phyloP scores from a whole-genome alignment of 352 stramenopile species.

The Poterioochromonas sp. region DNA sequence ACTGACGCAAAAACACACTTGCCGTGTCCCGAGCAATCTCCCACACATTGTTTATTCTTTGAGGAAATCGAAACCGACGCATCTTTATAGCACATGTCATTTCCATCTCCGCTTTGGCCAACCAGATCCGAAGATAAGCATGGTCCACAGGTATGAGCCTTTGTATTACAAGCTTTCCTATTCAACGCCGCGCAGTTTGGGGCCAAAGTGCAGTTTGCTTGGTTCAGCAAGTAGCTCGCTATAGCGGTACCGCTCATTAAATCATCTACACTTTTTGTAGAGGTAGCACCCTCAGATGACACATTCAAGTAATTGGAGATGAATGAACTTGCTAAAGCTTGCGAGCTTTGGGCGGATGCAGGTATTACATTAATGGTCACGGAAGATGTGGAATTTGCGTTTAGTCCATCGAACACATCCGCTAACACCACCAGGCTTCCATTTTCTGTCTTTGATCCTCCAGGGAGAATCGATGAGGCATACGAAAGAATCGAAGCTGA shows the following conservation, averaged over 20 bases:
- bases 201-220: conserved; percentile 24
- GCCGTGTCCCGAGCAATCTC: background rate
- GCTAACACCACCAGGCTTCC: background rate
- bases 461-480: background rate
- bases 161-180: background rate
- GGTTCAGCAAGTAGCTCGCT: conserved; percentile 3
- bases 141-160: conserved; percentile 17
- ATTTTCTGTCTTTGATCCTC: background rate
- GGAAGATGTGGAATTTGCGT: background rate
- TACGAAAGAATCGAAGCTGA: background rate
- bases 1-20: background rate
- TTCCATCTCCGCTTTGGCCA: background rate
- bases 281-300: too few relatives aligned
- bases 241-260: background rate
- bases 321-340: background rate
- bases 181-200: conserved; percentile 1
- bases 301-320: background rate
- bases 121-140: conserved; percentile 9
- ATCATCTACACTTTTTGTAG: background rate
- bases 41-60: background rate
- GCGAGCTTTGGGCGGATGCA: background rate
- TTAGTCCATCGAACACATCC: background rate
- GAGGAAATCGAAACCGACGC: background rate
- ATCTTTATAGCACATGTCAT: background rate
- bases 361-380: background rate